Evolutionary conservation across 345 rosid species (phyloP).

Genomic region (Noccaea bulbosa): DNA sequence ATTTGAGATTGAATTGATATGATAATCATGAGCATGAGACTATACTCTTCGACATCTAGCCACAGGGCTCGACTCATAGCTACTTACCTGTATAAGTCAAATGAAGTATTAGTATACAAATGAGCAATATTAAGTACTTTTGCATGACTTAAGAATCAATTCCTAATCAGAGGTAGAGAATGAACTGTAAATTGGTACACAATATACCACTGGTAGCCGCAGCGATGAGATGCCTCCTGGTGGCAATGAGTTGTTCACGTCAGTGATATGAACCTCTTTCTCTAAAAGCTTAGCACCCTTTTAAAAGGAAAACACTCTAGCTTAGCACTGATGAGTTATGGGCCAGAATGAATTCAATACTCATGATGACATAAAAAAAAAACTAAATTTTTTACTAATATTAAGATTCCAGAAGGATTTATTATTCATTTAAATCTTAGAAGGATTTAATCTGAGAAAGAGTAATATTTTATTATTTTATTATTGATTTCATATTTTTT

Average conservation of each 20-base stretch:
- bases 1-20: slow-evolving; percentile 94
- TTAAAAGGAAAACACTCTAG: too few relatives aligned
- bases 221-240: slow-evolving; percentile 79
- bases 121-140: slow-evolving; percentile 11
- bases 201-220: slow-evolving; percentile 82
- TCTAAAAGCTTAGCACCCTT: too few relatives aligned
- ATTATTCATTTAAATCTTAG: too few relatives aligned
- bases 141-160: background rate
- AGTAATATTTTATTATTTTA: too few relatives aligned
- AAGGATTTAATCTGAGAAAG: too few relatives aligned
- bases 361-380: too few relatives aligned
- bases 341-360: too few relatives aligned
- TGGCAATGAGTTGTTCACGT: slow-evolving; percentile 52
- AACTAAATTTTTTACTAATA: too few relatives aligned
- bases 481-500: too few relatives aligned
- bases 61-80: slow-evolving; percentile 76
- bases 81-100: slow-evolving; percentile 63
- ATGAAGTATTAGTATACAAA: slow-evolving; percentile 28
- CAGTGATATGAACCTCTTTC: too few relatives aligned
- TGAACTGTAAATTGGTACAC: slow-evolving; percentile 12
- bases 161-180: slow-evolving; percentile 20
- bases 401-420: too few relatives aligned
- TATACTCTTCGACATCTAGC: slow-evolving; percentile 96
- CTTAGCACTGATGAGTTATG: too few relatives aligned
- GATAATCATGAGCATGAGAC: slow-evolving; percentile 99